Conservation (phyloP, 768 basidiomycete species). For the Xerocomus potaroensis region DNA sequence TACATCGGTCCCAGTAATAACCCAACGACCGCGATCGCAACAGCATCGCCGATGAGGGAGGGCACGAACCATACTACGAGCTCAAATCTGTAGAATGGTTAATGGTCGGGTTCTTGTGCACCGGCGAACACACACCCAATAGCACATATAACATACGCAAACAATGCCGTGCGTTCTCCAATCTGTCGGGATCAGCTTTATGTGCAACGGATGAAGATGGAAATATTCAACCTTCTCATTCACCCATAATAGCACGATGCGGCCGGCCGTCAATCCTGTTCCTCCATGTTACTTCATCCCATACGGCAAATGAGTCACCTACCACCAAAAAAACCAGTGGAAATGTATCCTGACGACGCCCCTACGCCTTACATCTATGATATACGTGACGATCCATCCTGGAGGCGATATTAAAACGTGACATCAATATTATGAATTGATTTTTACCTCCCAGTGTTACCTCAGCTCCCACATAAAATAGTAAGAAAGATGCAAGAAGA, state of each 20-base stretch:
- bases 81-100: conserved; percentile 45
- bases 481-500: conserved; percentile 40
- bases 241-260: conserved; percentile 26
- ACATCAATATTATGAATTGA: no score
- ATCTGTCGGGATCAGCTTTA: conserved; percentile 18
- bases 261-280: conserved; percentile 28
- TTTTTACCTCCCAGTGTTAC: conserved; percentile 45
- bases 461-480: conserved; percentile 50
- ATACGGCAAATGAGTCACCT: no score
- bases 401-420: background rate
- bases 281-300: background rate
- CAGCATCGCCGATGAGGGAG: conserved; percentile 57
- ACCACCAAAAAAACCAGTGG: conserved; percentile 37
- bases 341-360: conserved; percentile 45
- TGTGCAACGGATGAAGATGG: background rate
- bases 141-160: conserved; percentile 28
- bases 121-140: conserved; percentile 20
- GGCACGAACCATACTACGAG: conserved; percentile 67
- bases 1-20: conserved; percentile 74
- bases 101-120: background rate
- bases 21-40: conserved; percentile 62
- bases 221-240: conserved; percentile 22
- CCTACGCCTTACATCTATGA: conserved; percentile 40
- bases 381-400: conserved; percentile 70
- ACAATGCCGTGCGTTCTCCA: conserved; percentile 29